Evolutionary conservation across 225 moss, liverwort and hornwort species (phyloP), one percentile per base, ranked within the genome.

Genomic region (Straminergon stramineum): DNA sequence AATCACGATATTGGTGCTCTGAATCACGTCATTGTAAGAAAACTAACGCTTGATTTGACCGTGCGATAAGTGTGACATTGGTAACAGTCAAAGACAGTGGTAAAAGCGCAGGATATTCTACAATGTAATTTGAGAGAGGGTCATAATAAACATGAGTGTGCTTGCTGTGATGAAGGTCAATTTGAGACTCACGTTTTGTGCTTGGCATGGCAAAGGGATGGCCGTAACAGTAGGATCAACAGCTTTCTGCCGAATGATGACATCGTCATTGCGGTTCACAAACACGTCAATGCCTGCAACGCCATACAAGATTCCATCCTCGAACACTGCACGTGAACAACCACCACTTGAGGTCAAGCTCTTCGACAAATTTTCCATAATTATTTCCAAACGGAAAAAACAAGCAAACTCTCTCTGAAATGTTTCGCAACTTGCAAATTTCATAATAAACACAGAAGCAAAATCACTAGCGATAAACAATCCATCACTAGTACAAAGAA

Each of bases 271-370:
- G 35, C 35, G 11, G 74, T 93, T 92, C 35, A 91, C 92, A 69
- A 92, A 91, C 56, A 93, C 92, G 83, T 94, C 93, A 84, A 94
- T 90, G 31, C 93, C 93, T 65, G 93, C 92, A 57, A 94, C 93
- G 84, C 93, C 92, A 84, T 89, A 91, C 67, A 94, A 80, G n/a
- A 79, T 88, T 45, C 90, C 93, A 70, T 84, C 58, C 74, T 57
- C 86, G 79, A 92, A 89, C 48, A 91, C 93, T 92, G 91, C 92
- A 90, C 68, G 76, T 45, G 41, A 69, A 86, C 34, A 45, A 34
- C 55, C 85, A 39, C 45, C 71, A 88, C n/a, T 62, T 56, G 24
- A 78, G 32, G 31, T 18, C 62, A 63, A 62, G 19, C 56, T 48
- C 57, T 32, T 32, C 63, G 11, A 24, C 75, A 45, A 73, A 74